Conservation (phyloP, 495 filamentous ascomycete genomes). For the Hyaloscypha hepaticicola region DNA sequence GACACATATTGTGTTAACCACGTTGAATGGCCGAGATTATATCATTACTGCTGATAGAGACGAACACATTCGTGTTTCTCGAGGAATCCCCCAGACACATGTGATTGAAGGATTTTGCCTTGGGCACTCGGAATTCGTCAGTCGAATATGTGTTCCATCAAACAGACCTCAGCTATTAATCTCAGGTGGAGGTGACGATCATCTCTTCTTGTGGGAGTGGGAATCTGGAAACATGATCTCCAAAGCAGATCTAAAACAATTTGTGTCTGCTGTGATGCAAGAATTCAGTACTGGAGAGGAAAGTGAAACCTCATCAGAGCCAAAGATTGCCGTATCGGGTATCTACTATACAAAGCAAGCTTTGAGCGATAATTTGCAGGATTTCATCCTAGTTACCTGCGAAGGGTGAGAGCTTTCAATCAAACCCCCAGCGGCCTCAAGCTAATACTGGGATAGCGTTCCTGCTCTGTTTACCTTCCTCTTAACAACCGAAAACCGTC, state of each 20-base stretch:
- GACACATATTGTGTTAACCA: conserved; percentile 63
- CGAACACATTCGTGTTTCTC: conserved; percentile 93
- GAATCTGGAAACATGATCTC: conserved; percentile 48
- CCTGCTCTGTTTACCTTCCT: conserved; percentile 60
- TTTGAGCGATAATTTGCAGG: conserved; percentile 16
- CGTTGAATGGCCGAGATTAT: conserved; percentile 52
- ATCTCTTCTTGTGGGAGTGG: conserved; percentile 85
- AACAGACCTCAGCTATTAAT: conserved; percentile 60
- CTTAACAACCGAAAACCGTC: conserved; percentile 39
- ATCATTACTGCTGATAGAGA: conserved; percentile 91
- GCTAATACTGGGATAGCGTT: conserved; percentile 48
- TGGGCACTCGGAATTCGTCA: conserved; percentile 81
- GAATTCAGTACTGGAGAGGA: conserved; percentile 2
- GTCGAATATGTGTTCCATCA: conserved; percentile 63
- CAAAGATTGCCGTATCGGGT: conserved; percentile 52
- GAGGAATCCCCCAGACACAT: conserved; percentile 78
- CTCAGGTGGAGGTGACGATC: conserved; percentile 82
- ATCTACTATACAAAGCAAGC: conserved; percentile 40
- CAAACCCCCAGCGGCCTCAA: not conserved
- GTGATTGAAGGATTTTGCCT: conserved; percentile 88
- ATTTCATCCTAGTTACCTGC: conserved; percentile 58
- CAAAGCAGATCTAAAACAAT: conserved; percentile 48
- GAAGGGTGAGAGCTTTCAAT: conserved; percentile 57
- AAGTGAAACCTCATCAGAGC: conserved; percentile 23
- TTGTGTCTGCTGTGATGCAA: conserved; percentile 29